phyloP scores from a whole-genome alignment of 768 basidiomycete genomes.

The Pulveroboletus sp. region DNA sequence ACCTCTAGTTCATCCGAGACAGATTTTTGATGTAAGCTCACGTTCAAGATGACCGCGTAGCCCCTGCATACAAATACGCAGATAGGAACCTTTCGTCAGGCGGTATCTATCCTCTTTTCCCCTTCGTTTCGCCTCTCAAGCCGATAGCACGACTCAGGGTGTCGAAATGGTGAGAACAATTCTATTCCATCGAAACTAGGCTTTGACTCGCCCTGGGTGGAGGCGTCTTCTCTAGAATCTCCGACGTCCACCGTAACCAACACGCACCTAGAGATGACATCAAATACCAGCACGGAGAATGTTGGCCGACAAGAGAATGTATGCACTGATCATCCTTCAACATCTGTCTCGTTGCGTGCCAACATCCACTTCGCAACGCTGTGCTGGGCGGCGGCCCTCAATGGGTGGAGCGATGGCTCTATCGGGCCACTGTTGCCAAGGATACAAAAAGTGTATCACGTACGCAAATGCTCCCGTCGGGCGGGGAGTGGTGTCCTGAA shows the following conservation, averaged over 20 bases:
- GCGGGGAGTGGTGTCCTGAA: neutral
- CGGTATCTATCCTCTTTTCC: neutral
- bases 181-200: no score
- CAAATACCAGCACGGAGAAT: neutral
- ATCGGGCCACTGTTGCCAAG: constrained; percentile 8
- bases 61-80: neutral
- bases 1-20: neutral
- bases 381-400: constrained; percentile 3
- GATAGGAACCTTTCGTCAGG: neutral
- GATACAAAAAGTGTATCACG: constrained; percentile 8
- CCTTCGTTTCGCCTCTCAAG: neutral
- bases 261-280: neutral
- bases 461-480: neutral
- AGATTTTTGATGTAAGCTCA: neutral
- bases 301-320: neutral
- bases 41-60: neutral
- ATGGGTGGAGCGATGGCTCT: constrained; percentile 13
- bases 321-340: neutral
- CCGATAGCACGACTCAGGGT: neutral
- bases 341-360: neutral
- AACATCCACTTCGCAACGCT: constrained; percentile 7
- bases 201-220: neutral
- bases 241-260: neutral
- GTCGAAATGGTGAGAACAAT: neutral
- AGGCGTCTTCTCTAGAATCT: neutral